Conservation (phyloP, 768 basidiomycete genomes). For the Xerocomus brunneocitrinus region DNA sequence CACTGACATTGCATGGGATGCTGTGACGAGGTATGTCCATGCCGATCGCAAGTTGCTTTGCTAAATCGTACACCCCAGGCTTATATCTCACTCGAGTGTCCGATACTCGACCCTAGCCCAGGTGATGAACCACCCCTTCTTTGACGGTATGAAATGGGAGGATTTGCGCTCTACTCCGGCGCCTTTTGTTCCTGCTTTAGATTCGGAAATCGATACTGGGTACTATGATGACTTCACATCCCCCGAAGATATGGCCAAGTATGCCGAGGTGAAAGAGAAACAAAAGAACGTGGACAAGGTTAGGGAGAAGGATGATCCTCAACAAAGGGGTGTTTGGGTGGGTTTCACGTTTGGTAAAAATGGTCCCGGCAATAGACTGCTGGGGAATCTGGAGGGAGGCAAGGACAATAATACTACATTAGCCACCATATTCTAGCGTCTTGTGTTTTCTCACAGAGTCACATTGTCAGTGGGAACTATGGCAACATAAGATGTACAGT, state of each 20-base stretch:
- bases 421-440: slow-evolving; percentile 53
- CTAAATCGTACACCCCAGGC: slow-evolving; percentile 36
- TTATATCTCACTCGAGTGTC: slow-evolving; percentile 83
- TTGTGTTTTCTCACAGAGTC: background rate
- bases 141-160: slow-evolving; percentile 70
- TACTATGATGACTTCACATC: slow-evolving; percentile 92
- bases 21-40: slow-evolving; percentile 67
- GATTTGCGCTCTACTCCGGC: slow-evolving; percentile 70
- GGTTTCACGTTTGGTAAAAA: slow-evolving; percentile 92
- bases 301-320: slow-evolving; percentile 77
- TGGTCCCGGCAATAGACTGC: slow-evolving; percentile 49
- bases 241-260: slow-evolving; percentile 95
- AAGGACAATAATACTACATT: slow-evolving; percentile 47
- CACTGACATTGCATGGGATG: slow-evolving; percentile 90
- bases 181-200: slow-evolving; percentile 92
- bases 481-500: no score
- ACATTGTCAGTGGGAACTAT: background rate
- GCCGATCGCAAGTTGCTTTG: background rate
- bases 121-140: slow-evolving; percentile 79
- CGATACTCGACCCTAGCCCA: slow-evolving; percentile 74
- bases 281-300: slow-evolving; percentile 91
- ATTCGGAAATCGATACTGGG: slow-evolving; percentile 91
- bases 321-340: slow-evolving; percentile 78
- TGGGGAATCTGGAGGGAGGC: slow-evolving; percentile 27
- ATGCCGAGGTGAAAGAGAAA: slow-evolving; percentile 97